Conservation (phyloP, 352 stramenopile species). For the Phytophthora hybrid region DNA sequence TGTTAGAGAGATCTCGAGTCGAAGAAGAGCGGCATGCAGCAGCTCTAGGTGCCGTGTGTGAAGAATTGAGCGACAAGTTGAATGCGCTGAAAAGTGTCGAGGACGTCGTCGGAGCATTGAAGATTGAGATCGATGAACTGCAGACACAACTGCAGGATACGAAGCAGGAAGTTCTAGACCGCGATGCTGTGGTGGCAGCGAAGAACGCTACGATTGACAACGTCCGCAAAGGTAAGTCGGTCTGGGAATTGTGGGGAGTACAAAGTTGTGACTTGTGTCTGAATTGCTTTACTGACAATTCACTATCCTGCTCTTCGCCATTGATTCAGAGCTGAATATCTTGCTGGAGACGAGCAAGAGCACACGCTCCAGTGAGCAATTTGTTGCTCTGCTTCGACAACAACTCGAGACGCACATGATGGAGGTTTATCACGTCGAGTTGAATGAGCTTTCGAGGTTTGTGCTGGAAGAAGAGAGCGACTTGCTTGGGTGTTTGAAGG, state of each 20-base stretch:
- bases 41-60: constrained; percentile 5
- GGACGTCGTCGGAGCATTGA: constrained; percentile 6
- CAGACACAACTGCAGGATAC: constrained; percentile 25
- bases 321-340: constrained; percentile 44
- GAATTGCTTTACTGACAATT: not conserved
- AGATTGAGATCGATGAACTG: constrained; percentile 18
- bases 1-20: constrained; percentile 23
- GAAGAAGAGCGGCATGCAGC: constrained; percentile 25
- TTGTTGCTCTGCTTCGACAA: constrained; percentile 51
- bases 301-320: not conserved
- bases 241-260: not conserved
- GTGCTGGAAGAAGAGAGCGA: constrained; percentile 44
- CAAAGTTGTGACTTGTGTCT: no score
- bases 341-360: constrained; percentile 33
- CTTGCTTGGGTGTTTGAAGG: constrained; percentile 47
- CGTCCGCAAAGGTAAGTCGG: constrained; percentile 53
- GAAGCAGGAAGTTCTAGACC: constrained; percentile 32
- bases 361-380: constrained; percentile 37
- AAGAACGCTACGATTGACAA: constrained; percentile 62
- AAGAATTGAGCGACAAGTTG: constrained; percentile 21
- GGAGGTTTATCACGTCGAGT: constrained; percentile 49
- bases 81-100: constrained; percentile 12
- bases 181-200: constrained; percentile 37
- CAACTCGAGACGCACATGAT: constrained; percentile 60
- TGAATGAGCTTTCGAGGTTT: constrained; percentile 31